Base-by-base conservation (phyloP, 169 alveolate species). In the Plasmodium ovale region DNA sequence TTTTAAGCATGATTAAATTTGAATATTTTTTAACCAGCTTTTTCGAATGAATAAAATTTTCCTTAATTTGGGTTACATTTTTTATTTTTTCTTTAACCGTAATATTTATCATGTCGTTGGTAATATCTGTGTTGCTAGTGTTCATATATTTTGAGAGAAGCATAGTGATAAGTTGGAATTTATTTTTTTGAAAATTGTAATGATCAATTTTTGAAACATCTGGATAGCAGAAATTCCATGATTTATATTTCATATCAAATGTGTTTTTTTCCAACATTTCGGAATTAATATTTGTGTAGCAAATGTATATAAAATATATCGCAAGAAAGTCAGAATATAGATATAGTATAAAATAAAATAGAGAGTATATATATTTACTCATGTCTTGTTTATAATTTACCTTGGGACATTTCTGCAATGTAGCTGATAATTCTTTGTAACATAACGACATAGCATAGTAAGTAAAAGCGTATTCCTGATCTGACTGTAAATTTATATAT, bases 391-490 rank as follows among this genome's bases (percentile, higher is more conserved):
- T 51, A 67, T n/a, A 25, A 69, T 49, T 56, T 68, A 56, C 21
- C 56, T 67, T 85, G 7, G 21, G 12, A 7, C 71, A 49, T 19
- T 49, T 58, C 31, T 68, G 73, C 33, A 85, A 47, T 29, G 33
- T 67, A 35, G 21, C 33, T 44, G 87, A 54, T 62, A 85, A 56
- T 68, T 85, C 87, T 29, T 85, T 67, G 23, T 35, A 85, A 59
- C 87, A 85, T 23, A 85, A 10, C n/a, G 91, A 85, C 67, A 68
- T 37, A 16, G 42, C 91, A 71, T 85, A 85, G 56, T 85, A 85
- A n/a, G 91, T 68, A 58, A 69, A 70, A 29, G 87, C 69, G 23
- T 70, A 85, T 49, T 85, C 91, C 47, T 70, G 91, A 35, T 42
- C 79, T 29, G 91, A 37, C 25, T 29, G 73, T 19, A 85, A 68